phyloP scores from a whole-genome alignment of 345 rosid genomes.

The Geranium rotundifolium region DNA sequence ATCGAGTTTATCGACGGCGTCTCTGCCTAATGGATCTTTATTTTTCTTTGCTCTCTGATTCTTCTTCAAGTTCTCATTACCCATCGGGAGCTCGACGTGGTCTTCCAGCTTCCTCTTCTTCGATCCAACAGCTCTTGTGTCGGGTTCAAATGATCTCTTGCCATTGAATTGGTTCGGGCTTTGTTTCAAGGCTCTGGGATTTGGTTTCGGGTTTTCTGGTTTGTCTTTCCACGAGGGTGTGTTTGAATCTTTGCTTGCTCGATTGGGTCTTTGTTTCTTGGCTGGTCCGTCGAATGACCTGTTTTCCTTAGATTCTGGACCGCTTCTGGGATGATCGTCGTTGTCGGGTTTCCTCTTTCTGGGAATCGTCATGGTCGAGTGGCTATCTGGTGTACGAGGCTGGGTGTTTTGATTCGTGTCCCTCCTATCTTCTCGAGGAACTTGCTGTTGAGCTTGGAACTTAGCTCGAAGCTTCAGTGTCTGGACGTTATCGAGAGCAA shows the following conservation, averaged over 20 bases:
- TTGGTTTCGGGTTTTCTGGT: too few species aligned
- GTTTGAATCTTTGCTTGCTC: too few species aligned
- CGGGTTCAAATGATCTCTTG: slow-evolving; percentile 15
- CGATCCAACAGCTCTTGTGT: slow-evolving; percentile 6
- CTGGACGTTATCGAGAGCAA: slow-evolving; percentile 72
- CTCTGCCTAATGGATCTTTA: slow-evolving; percentile 34
- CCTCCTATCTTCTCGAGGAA: slow-evolving; percentile 12
- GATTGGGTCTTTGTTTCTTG: too few species aligned
- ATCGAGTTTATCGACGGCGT: slow-evolving; percentile 55
- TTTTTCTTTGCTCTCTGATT: slow-evolving; percentile 38
- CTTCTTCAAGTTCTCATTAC: slow-evolving; percentile 17
- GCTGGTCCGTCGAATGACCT: too few species aligned
- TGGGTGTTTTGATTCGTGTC: slow-evolving; percentile 20
- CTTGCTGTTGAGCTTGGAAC: slow-evolving; percentile 30
- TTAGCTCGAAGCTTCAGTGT: slow-evolving; percentile 55
- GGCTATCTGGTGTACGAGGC: slow-evolving; percentile 2
- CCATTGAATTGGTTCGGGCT: too few species aligned
- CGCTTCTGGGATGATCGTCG: slow-evolving; percentile 11
- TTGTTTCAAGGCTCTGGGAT: too few species aligned
- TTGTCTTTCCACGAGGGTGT: too few species aligned
- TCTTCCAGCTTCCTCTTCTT: slow-evolving; percentile 34
- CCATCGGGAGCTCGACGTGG: slow-evolving; percentile 13
- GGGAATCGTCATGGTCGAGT: slow-evolving; percentile 14
- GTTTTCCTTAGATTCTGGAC: too few species aligned
- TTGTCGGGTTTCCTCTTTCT: slow-evolving; percentile 36